Evolutionary conservation across 139 green algal species (phyloP), one percentile per base, ranked within the genome.

Genomic region (Haematococcus lacustris): DNA sequence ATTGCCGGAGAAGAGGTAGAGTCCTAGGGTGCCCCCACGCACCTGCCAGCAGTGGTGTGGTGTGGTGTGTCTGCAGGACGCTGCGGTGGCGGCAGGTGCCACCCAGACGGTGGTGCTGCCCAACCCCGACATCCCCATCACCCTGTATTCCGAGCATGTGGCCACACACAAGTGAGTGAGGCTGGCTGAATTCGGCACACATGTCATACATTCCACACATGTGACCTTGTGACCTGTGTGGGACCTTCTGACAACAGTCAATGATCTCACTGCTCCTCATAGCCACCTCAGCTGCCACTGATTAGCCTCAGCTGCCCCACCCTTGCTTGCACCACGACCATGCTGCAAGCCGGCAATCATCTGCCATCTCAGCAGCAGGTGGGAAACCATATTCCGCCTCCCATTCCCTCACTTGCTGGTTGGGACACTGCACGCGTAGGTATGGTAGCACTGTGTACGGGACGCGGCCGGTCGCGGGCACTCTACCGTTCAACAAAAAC

Each of bases 101-200:
- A 68, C 41, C 0, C 66, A 74, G n/a, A 77, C 71, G 0, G 38
- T 37, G 23, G 0, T 75, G 40, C 61, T 80, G 38, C 57, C 68
- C 51, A 77, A 80, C 73, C 76, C 65, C 2, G 74, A 83, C 17
- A 62, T 84, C 3, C 82, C 82, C 5, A 53, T 87, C 34, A 87
- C 78, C 43, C 68, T 87, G 9, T 84, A 87, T 76, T 76, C 62
- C 0, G 82, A 87, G 61, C 66, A 78, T 28, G 82, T 83, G 35
- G 82, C 82, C 33, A 80, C 79, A 21, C 65, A 63, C 41, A 80
- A 66, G 1, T 87, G 75, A 40, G 68, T n/a, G n/a, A n/a, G n/a
- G n/a, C n/a, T n/a, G n/a, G n/a, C n/a, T n/a, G n/a, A n/a, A n/a
- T n/a, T n/a, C n/a, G n/a, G n/a, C n/a, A n/a, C n/a, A n/a, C n/a